Evolutionary conservation across 1,139 yeast species (phyloP).

Genomic region (Scheffersomyces quercinus): DNA sequence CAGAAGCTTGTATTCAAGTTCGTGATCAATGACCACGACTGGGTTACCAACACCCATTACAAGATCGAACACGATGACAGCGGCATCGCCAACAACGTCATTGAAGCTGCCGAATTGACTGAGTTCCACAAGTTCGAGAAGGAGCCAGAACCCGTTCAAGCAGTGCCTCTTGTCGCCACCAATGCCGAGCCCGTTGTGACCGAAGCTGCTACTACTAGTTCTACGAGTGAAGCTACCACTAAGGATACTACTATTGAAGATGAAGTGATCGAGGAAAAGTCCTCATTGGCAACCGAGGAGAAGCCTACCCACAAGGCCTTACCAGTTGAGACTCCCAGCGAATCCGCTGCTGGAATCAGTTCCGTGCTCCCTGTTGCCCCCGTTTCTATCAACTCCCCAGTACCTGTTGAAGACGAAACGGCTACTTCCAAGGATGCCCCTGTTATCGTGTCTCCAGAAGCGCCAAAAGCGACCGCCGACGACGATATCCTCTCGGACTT

Average conservation of each 20-base stretch:
- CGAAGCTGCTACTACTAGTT: not conserved
- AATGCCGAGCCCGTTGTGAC: slow-evolving; percentile 1
- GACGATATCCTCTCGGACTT: slow-evolving; percentile 5
- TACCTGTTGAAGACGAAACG: slow-evolving; percentile 2
- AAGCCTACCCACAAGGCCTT: not conserved
- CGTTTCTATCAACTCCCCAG: not conserved
- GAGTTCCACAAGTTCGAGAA: slow-evolving; percentile 1
- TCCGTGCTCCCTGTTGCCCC: slow-evolving; percentile 1
- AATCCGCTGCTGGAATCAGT: not conserved
- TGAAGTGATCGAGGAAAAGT: not conserved
- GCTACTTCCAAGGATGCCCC: not conserved
- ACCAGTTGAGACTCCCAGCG: not conserved
- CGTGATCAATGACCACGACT: slow-evolving; percentile 33
- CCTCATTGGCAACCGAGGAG: no score
- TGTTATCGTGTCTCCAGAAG: not conserved
- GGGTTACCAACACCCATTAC: slow-evolving; percentile 33
- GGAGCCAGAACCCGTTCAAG: not conserved
- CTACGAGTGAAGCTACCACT: slow-evolving; percentile 7
- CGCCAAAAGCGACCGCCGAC: not conserved
- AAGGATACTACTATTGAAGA: not conserved
- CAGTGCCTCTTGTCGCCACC: slow-evolving; percentile 2
- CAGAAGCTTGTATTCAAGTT: slow-evolving; percentile 34
- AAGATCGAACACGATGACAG: slow-evolving; percentile 29
- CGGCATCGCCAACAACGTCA: slow-evolving; percentile 41
- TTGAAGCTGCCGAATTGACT: slow-evolving; percentile 29